These are phyloP conservation scores for Aspergillus carbonarius DNA, from an alignment of 2,329 filamentous ascomycete species.

Conservation along the genomic window DNA sequence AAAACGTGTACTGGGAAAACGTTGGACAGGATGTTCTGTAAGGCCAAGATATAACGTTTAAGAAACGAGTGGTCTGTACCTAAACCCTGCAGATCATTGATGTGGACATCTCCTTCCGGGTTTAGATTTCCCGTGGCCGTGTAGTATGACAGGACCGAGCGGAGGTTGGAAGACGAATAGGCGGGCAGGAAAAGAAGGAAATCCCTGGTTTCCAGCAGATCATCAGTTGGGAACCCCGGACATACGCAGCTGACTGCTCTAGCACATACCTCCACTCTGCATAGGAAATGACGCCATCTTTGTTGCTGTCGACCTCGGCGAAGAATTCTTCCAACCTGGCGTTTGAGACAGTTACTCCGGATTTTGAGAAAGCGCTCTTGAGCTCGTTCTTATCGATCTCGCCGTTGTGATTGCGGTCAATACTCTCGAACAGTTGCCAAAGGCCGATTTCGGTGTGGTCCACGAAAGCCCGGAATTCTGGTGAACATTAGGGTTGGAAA, in stretches of 20 bases:
- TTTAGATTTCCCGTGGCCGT: slow-evolving; percentile 85
- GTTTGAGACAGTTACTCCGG: slow-evolving; percentile 75
- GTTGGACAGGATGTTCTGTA: slow-evolving; percentile 38
- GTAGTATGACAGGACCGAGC: slow-evolving; percentile 87
- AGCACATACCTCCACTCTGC: slow-evolving; percentile 88
- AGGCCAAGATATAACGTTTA: slow-evolving; percentile 35
- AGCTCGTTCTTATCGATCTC: slow-evolving; percentile 86
- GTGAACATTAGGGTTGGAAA: slow-evolving; percentile 22
- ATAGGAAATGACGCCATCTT: slow-evolving; percentile 83
- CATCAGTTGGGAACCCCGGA: slow-evolving; percentile 5
- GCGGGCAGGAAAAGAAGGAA: slow-evolving; percentile 87
- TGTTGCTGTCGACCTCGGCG: slow-evolving; percentile 81
- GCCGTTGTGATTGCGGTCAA: slow-evolving; percentile 83
- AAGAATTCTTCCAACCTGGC: slow-evolving; percentile 84
- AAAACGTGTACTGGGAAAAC: slow-evolving; percentile 35
- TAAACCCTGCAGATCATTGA: slow-evolving; percentile 92
- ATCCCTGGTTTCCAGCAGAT: slow-evolving; percentile 58
- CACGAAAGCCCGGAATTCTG: slow-evolving; percentile 89
- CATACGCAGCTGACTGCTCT: slow-evolving; percentile 1
- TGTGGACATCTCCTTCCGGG: slow-evolving; percentile 87
- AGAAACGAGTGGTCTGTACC: slow-evolving; percentile 63
- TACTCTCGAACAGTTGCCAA: slow-evolving; percentile 75
- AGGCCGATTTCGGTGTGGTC: slow-evolving; percentile 83
- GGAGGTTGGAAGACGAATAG: slow-evolving; percentile 61
- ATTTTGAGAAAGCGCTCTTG: slow-evolving; percentile 70